Base-by-base conservation (phyloP, 345 rosid species). In the Turnera subulata region DNA sequence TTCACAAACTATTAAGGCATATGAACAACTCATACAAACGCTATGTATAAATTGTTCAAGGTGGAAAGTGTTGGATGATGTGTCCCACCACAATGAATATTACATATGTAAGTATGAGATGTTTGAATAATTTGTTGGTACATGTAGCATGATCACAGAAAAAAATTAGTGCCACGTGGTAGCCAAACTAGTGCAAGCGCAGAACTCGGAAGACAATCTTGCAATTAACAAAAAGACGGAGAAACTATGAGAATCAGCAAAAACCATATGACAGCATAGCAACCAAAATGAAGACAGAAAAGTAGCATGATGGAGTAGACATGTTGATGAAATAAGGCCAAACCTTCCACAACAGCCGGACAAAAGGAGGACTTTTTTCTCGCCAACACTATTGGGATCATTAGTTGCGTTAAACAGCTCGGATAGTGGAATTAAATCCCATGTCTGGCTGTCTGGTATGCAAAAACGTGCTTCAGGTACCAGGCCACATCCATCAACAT, bases 261-360 rank as follows among this genome's bases (percentile, higher is more conserved):
- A n/a, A n/a, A 26, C 50, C 23, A 26, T 16, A 38, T 15, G 38
- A 56, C 11, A 33, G 5, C 19, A 17, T 12, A 48, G 35, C 33
- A 58, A 48, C 20, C 1, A 19, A 21, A 53, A 29, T 26, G 50
- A 48, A 46, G 35, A 33, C 9, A 46, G 44, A 35, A 19, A 50
- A 29, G 40, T 38, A 45, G 55, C 22, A 35, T 17, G 65, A 26
- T 42, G 18, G 6, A 52, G 43, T 54, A 14, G 46, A 61, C 32
- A 13, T 6, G 40, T 44, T 37, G 20, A 23, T 6, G 51, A 29
- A 59, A 20, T 65, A n/a, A 25, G 33, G 58, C 39, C n/a, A 67
- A 50, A 91, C 98, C 98, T 91, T 81, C 96, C 95, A 62, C 92
- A 82, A 55, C 81, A 91, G 11, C 69, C 52, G 1, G 80, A 71